Evolutionary conservation across 2,329 filamentous ascomycete species (phyloP).

Genomic region (Diaporthe capsici): DNA sequence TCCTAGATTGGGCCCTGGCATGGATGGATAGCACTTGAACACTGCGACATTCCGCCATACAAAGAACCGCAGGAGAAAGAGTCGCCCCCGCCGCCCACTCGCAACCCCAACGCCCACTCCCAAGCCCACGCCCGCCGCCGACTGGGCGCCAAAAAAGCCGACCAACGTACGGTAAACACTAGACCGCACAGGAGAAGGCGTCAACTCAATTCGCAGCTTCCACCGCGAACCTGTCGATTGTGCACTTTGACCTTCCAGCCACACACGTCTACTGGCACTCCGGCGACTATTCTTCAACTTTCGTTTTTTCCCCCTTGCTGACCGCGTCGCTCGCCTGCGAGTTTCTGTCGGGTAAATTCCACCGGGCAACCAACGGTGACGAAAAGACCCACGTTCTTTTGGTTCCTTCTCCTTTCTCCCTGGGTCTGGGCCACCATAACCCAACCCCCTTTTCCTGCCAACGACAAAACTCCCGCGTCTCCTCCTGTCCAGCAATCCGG

Average conservation of each 20-base stretch:
- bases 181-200: constrained; percentile 22
- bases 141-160: constrained; percentile 33
- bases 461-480: constrained; percentile 27
- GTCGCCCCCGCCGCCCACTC: constrained; percentile 22
- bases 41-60: constrained; percentile 29
- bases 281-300: constrained; percentile 13
- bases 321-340: constrained; percentile 23
- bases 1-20: constrained; percentile 28
- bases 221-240: constrained; percentile 19
- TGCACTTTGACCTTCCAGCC: constrained; percentile 8
- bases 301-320: constrained; percentile 20
- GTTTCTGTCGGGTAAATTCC: constrained; percentile 36
- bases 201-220: constrained; percentile 28
- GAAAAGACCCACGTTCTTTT: constrained; percentile 41
- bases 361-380: constrained; percentile 40
- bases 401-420: constrained; percentile 40
- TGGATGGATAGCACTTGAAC: constrained; percentile 28
- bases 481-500: constrained; percentile 31
- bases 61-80: constrained; percentile 17
- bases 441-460: constrained; percentile 35
- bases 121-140: constrained; percentile 22
- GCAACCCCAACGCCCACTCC: constrained; percentile 8
- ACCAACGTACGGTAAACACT: constrained; percentile 37
- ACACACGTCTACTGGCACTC: not conserved
- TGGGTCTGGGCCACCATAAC: constrained; percentile 38